Base-by-base conservation (phyloP, 495 filamentous ascomycete genomes). In the Daldinia loculata region DNA sequence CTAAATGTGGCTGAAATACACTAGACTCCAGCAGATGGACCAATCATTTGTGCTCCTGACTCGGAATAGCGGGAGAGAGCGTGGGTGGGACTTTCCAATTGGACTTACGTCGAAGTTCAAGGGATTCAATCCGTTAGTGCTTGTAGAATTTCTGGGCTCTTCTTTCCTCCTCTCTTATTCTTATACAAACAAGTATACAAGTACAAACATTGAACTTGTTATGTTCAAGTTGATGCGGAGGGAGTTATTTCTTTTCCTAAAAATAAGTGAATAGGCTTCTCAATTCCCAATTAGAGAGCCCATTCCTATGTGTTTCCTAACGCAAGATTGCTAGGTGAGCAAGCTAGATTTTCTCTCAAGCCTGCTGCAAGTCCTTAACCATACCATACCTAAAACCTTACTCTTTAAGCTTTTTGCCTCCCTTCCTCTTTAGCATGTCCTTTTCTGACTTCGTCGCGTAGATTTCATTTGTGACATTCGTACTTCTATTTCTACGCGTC, bases 321-420 rank as follows among this genome's bases (percentile, higher is more conserved):
- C 26, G 29, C 22, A 64, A 66, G 64, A 69, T 66, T 72, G 60
- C 38, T 72, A 65, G 61, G 72, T 75, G 38, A 69, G 69, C 39
- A 36, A 24, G 53, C 63, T 62, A 62, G 6, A 43, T 52, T 53
- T 55, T 41, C 27, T 61, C 36, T 60, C 27, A 22, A 24, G 39
- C 45, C 15, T 56, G 8, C 56, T 29, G 41, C 30, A n/a, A 5
- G 36, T 43, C 55, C 15, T n/a, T 41, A 9, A 6, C 11, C 53
- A 53, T 63, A 6, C 11, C 53, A 53, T 63, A 17, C 38, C 32
- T 53, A 53, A 14, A 4, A 32, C 17, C 27, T 14, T 14, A 17
- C 26, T 41, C 32, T 50, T 55, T 2, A 48, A 45, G 41, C 15
- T 6, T 9, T 45, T 17, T 22, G n/a, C 39, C 24, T 22, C 43